phyloP scores from a whole-genome alignment of 352 stramenopile genomes.

The Hyaloperonospora brassicae region DNA sequence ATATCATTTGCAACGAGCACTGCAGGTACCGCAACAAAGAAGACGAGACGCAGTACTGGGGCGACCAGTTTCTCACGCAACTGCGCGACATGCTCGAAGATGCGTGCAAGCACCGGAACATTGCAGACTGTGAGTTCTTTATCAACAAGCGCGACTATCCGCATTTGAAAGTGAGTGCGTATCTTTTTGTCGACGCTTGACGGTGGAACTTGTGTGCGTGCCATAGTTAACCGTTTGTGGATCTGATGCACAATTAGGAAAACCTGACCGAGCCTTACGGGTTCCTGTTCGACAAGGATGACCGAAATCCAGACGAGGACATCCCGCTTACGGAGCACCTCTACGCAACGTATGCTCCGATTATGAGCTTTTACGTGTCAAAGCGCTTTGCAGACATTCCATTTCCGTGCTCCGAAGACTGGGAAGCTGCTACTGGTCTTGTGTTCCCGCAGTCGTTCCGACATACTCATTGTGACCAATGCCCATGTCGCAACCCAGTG shows the following conservation, averaged over 20 bases:
- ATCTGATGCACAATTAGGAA: constrained; percentile 36
- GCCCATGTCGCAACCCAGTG: constrained; percentile 45
- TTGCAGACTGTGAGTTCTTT: constrained; percentile 99
- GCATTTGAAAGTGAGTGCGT: constrained; percentile 88
- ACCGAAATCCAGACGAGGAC: constrained; percentile 90
- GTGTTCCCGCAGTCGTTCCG: constrained; percentile 90
- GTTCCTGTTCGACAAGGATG: constrained; percentile 97
- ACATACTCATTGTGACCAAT: constrained; percentile 76
- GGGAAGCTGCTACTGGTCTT: constrained; percentile 87
- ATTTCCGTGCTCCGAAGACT: constrained; percentile 95
- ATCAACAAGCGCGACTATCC: constrained; percentile 99
- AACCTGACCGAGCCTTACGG: constrained; percentile 96
- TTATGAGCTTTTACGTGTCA: constrained; percentile 96
- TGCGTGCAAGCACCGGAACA: constrained; percentile 87
- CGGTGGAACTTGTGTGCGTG: neutral
- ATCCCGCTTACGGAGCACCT: constrained; percentile 85
- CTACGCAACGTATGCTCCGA: constrained; percentile 93
- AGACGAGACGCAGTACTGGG: constrained; percentile 93
- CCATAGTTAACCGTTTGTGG: neutral
- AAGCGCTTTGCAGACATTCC: constrained; percentile 95
- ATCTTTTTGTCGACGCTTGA: neutral
- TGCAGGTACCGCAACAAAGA: constrained; percentile 82
- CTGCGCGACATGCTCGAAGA: constrained; percentile 97
- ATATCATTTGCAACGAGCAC: constrained; percentile 98
- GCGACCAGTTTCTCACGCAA: constrained; percentile 94